These are phyloP conservation scores for Trametes pubescens DNA, from an alignment of 1,284 basidiomycete genomes.

Conservation along the genomic window DNA sequence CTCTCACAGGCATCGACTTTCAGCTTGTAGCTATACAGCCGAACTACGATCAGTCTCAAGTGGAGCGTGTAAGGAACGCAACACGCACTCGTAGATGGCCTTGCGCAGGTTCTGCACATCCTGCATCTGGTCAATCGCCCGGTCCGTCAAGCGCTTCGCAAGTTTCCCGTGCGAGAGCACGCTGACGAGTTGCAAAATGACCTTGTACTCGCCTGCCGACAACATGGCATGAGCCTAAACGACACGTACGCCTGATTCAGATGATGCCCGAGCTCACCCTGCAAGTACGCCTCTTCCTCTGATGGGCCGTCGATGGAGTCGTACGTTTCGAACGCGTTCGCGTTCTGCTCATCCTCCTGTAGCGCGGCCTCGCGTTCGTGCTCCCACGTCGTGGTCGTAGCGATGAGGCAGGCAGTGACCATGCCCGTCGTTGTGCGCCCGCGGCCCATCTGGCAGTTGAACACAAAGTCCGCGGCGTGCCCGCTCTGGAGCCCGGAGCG, in stretches of 20 bases:
- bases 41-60: constrained; percentile 14
- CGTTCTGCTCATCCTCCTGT: constrained; percentile 46
- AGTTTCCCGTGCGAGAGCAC: constrained; percentile 89
- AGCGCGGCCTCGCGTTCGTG: constrained; percentile 48
- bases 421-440: constrained; percentile 93
- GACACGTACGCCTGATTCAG: not conserved
- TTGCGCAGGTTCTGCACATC: constrained; percentile 95
- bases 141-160: constrained; percentile 93
- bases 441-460: constrained; percentile 89
- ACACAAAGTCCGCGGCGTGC: constrained; percentile 80
- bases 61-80: not conserved
- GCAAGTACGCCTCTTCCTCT: constrained; percentile 87
- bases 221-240: not conserved
- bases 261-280: constrained; percentile 61
- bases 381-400: constrained; percentile 75
- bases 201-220: constrained; percentile 92
- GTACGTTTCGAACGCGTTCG: constrained; percentile 54
- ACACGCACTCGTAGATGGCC: constrained; percentile 88
- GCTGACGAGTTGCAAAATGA: constrained; percentile 92
- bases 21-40: constrained; percentile 81
- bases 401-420: constrained; percentile 89
- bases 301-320: constrained; percentile 80
- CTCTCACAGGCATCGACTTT: constrained; percentile 87
- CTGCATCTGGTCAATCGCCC: constrained; percentile 90
- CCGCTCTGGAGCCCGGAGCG: constrained; percentile 60